Conservation (phyloP, 495 filamentous ascomycete species). For the Delitschia confertaspora region DNA sequence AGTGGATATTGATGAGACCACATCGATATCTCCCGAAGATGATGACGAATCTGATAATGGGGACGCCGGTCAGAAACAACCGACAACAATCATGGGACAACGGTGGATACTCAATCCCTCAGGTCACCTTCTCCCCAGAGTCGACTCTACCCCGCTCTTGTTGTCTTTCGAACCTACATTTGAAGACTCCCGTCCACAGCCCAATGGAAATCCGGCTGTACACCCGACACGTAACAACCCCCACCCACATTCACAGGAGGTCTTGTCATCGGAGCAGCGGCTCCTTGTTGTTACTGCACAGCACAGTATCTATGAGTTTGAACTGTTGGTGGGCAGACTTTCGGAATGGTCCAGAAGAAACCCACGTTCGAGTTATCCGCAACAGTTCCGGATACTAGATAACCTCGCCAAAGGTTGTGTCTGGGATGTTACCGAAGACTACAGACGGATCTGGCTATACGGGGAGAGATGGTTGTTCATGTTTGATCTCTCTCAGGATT, state of each 20-base stretch:
- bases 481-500: slow-evolving; percentile 72
- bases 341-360: slow-evolving; percentile 82
- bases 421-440: slow-evolving; percentile 59
- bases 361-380: slow-evolving; percentile 62
- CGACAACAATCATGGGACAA: slow-evolving; percentile 35
- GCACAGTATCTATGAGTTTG: slow-evolving; percentile 67
- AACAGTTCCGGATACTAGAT: slow-evolving; percentile 56
- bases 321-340: slow-evolving; percentile 61
- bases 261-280: slow-evolving; percentile 44
- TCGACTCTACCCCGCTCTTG: slow-evolving; percentile 58
- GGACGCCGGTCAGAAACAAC: slow-evolving; percentile 20
- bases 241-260: slow-evolving; percentile 39
- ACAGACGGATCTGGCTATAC: slow-evolving; percentile 74
- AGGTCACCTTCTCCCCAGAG: slow-evolving; percentile 64
- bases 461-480: slow-evolving; percentile 82
- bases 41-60: slow-evolving; percentile 42
- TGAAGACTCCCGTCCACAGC: slow-evolving; percentile 29
- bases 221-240: slow-evolving; percentile 42
- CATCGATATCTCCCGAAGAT: slow-evolving; percentile 34
- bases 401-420: slow-evolving; percentile 74
- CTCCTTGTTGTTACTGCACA: slow-evolving; percentile 68
- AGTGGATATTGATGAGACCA: slow-evolving; percentile 18
- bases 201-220: slow-evolving; percentile 38
- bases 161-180: slow-evolving; percentile 64
- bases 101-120: slow-evolving; percentile 60